Evolutionary conservation across 2,329 filamentous ascomycete genomes (phyloP), one percentile per base, ranked within the genome.

Genomic region (Hymenoscyphus salicellus): DNA sequence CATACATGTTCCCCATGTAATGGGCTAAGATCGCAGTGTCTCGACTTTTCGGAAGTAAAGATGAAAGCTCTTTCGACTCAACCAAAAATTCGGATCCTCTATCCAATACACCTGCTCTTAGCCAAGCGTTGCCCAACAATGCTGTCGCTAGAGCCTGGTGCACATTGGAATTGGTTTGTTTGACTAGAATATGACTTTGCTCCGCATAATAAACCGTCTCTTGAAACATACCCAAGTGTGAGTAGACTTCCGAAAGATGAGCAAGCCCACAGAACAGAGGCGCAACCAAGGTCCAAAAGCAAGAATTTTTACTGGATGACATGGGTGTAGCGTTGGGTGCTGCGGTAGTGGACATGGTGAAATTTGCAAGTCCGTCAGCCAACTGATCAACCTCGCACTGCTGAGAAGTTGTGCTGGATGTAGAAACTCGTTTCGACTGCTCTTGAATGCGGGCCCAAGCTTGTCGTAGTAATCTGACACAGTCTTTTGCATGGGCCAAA

Each of bases 171-270:
- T 69, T 65, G 10, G 72, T 66, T 23, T 70, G 65, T 38, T 72
- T 69, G 23, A 91, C 91, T 65, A 96, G 85, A 72, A 90, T 92
- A 62, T 89, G 82, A 0, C 93, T 93, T 71, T 95, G 90, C 70
- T 97, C 90, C 1, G 90, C 89, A 70, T 96, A 96, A 75, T 93
- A 95, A 0, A 94, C 79, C 1, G 94, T 94, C 75, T 98, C 94
- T 66, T 92, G 88, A 68, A 93, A 92, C 78, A 96, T 85, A 32
- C 95, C 95, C 68, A 95, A 85, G 69, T 96, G 89, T 0, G 90
- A 87, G 71, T 93, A 97, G 1, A 96, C 81, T 3, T 84, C 84
- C 0, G 92, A 92, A 2, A 97, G 84, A 64, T 93, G 88, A 65
- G 88, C 78, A 16, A 96, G 80, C 63, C 88, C 86, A 33, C 86